Conservation (phyloP, 805 yeast species). For the Metahyphopichia silvanorum region DNA sequence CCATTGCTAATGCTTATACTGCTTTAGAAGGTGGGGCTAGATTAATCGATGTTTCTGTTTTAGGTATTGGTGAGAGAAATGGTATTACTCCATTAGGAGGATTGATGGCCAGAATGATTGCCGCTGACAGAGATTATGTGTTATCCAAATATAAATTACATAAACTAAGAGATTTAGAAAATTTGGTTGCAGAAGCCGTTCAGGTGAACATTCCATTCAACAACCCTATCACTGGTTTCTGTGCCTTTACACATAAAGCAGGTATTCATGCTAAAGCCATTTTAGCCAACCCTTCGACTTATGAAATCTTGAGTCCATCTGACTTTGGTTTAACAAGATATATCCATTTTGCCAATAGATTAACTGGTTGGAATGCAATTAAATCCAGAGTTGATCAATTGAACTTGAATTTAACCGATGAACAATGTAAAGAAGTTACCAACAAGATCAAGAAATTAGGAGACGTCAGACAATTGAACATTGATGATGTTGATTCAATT, state of each 20-base stretch:
- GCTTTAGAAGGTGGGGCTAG: conserved; percentile 64
- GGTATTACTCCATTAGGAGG: conserved; percentile 63
- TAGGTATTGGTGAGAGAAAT: conserved; percentile 63
- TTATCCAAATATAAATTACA: conserved; percentile 54
- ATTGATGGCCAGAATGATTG: conserved; percentile 61
- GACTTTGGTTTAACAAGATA: conserved; percentile 62
- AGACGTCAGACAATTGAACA: conserved; percentile 56
- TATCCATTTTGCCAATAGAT: conserved; percentile 58
- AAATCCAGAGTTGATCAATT: conserved; percentile 59
- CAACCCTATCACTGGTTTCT: conserved; percentile 62
- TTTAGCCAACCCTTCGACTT: conserved; percentile 61
- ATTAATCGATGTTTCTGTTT: conserved; percentile 54
- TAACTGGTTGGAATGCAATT: conserved; percentile 64
- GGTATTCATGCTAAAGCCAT: conserved; percentile 64
- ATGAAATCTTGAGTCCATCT: conserved; percentile 55
- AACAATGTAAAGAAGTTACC: conserved; percentile 56
- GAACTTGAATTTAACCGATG: conserved; percentile 53
- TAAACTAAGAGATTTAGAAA: conserved; percentile 56
- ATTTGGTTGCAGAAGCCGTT: conserved; percentile 57
- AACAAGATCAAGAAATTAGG: conserved; percentile 54
- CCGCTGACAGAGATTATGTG: conserved; percentile 58
- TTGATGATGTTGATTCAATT: conserved; percentile 60
- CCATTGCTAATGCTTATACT: conserved; percentile 60
- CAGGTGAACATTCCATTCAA: conserved; percentile 59
- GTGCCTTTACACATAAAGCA: conserved; percentile 64